phyloP scores from a whole-genome alignment of 139 green algal genomes.

The Chlorella sorokiniana region DNA sequence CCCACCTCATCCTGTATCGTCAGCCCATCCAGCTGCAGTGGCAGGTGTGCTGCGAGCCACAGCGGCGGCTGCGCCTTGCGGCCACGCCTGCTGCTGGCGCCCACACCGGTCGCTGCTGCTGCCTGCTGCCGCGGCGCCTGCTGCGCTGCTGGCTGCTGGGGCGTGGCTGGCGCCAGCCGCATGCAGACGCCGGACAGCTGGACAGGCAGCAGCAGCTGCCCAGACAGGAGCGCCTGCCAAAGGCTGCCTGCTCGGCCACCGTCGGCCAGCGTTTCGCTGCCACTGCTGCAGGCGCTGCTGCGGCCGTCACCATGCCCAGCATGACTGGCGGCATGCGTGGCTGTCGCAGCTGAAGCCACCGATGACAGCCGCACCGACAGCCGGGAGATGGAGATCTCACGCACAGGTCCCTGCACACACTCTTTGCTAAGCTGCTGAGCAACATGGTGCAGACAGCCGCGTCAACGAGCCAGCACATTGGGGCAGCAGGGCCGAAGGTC shows the following conservation, averaged over 20 bases:
- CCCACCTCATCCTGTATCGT: constrained; percentile 14
- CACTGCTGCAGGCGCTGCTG: not conserved
- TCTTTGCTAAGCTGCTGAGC: not conserved
- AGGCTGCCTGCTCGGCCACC: not conserved
- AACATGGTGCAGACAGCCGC: not conserved
- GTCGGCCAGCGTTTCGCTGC: not conserved
- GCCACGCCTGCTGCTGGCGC: not conserved
- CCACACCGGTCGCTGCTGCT: not conserved
- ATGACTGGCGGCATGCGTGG: not conserved
- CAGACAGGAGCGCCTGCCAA: constrained; percentile 18
- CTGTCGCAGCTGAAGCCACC: not conserved
- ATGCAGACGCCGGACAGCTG: constrained; percentile 9
- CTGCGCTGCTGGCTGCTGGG: not conserved
- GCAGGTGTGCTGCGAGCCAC: constrained; percentile 3
- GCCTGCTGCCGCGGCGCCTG: not conserved
- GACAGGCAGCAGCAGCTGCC: constrained; percentile 18
- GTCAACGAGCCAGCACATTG: not conserved
- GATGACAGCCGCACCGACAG: not conserved
- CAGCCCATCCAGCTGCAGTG: constrained; percentile 1
- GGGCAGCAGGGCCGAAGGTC: not conserved
- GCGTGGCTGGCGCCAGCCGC: not conserved
- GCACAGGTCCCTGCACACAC: constrained; percentile 18
- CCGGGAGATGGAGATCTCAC: not conserved
- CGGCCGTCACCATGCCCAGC: not conserved
- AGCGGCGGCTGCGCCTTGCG: not conserved